phyloP scores from a whole-genome alignment of 495 filamentous ascomycete genomes.

The Neurospora sp. region DNA sequence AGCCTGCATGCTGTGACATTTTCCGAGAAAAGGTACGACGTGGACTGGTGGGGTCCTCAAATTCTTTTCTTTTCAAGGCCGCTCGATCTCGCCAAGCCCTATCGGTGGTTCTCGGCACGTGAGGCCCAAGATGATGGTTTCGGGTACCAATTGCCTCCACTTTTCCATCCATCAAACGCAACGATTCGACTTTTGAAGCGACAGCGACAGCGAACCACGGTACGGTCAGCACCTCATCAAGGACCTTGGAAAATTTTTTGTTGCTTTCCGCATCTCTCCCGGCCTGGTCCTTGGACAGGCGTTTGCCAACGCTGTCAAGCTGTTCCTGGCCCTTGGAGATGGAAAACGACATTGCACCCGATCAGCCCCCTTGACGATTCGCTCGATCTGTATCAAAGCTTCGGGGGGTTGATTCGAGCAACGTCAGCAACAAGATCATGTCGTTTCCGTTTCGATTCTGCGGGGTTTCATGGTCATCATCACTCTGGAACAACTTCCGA shows the following conservation, averaged over 20 bases:
- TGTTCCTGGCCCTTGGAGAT: neutral
- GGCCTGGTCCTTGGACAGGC: neutral
- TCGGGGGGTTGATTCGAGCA: constrained; percentile 1
- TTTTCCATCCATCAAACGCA: neutral
- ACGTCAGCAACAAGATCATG: constrained; percentile 6
- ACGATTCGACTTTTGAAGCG: neutral
- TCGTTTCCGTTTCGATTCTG: neutral
- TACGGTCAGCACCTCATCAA: neutral
- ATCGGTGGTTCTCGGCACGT: neutral
- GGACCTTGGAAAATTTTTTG: neutral
- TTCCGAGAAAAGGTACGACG: neutral
- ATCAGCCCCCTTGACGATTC: neutral
- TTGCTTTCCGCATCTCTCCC: neutral
- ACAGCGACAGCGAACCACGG: neutral
- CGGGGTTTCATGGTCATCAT: neutral
- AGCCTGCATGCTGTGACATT: neutral
- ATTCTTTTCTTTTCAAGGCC: neutral
- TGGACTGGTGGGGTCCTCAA: neutral
- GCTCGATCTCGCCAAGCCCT: constrained; percentile 1
- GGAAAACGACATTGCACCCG: neutral
- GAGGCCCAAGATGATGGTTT: constrained; percentile 1
- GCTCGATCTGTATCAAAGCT: neutral
- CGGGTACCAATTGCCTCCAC: constrained; percentile 2
- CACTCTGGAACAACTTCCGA: neutral
- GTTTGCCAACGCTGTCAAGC: neutral